Percentiles rank a stretch among this genome's conserved stretches.
phyloP scores from a whole-genome alignment of 805 yeast species.

The Hyphopichia homilentoma region DNA sequence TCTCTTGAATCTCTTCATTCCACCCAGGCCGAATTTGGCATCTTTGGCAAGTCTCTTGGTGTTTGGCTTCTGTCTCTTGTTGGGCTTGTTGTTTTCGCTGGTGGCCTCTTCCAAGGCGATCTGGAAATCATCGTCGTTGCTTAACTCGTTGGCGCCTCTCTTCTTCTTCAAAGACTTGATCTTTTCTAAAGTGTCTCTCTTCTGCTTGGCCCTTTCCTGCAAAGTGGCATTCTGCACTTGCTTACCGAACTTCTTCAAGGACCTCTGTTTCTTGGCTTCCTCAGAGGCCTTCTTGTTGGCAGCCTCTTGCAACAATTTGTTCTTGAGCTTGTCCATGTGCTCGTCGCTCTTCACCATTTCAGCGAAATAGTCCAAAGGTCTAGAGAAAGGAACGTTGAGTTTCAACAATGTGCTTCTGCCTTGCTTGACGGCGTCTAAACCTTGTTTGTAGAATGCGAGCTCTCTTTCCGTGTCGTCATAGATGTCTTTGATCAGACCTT shows the following conservation, averaged over 20 bases:
- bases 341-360: constrained; percentile 98
- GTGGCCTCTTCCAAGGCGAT: constrained; percentile 91
- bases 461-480: constrained; percentile 96
- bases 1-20: constrained; percentile 69
- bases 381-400: constrained; percentile 78
- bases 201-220: constrained; percentile 90
- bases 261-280: constrained; percentile 92
- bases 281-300: constrained; percentile 84
- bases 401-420: constrained; percentile 65
- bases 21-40: constrained; percentile 73
- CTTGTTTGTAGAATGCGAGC: constrained; percentile 92
- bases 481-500: constrained; percentile 71
- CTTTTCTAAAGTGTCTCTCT: constrained; percentile 84
- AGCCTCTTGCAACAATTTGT: constrained; percentile 73
- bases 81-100: constrained; percentile 43
- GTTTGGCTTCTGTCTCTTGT: constrained; percentile 56
- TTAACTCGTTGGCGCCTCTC: constrained; percentile 72
- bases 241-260: constrained; percentile 94
- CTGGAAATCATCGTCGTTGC: constrained; percentile 70
- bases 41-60: constrained; percentile 68
- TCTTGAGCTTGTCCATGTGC: constrained; percentile 92
- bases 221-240: constrained; percentile 92
- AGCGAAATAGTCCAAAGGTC: constrained; percentile 96
- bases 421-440: constrained; percentile 73
- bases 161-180: constrained; percentile 88